Conservation (phyloP, 2,329 filamentous ascomycete genomes). For the Trichophyton mentagrophytes region DNA sequence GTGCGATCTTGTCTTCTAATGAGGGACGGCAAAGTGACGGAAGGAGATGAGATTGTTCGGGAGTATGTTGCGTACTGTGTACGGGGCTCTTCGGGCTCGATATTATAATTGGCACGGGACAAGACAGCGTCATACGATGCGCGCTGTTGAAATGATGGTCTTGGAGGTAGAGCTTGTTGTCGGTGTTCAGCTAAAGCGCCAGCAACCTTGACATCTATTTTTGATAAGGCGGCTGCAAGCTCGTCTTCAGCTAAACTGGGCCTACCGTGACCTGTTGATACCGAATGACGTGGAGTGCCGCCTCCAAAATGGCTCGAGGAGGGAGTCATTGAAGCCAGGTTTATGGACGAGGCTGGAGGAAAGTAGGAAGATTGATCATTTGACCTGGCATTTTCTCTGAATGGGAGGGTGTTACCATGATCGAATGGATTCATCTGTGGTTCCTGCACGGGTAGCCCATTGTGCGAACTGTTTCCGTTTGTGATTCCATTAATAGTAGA, state of each 20-base stretch:
- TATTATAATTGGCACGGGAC: not conserved
- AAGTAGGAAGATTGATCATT: not conserved
- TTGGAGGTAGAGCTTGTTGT: not conserved
- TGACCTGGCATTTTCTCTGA: not conserved
- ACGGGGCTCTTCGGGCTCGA: not conserved
- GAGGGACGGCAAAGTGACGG: not conserved
- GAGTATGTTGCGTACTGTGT: not conserved
- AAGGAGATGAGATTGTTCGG: not conserved
- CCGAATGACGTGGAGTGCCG: not conserved
- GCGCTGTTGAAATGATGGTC: not conserved
- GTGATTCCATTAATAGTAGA: not conserved
- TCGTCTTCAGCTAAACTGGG: not conserved
- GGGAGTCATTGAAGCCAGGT: not conserved
- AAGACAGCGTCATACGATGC: not conserved
- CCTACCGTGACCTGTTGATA: not conserved
- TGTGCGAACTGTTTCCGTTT: not conserved
- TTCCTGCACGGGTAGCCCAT: not conserved
- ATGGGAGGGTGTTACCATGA: not conserved
- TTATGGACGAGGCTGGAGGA: not conserved
- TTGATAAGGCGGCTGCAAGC: not conserved
- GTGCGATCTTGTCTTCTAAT: not conserved
- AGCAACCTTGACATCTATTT: not conserved
- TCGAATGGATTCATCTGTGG: not conserved
- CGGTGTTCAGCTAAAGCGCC: not conserved
- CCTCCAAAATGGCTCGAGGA: not conserved